Evolutionary conservation across 1,284 basidiomycete genomes (phyloP).

Genomic region (Cutaneotrichosporon cavernicola): DNA sequence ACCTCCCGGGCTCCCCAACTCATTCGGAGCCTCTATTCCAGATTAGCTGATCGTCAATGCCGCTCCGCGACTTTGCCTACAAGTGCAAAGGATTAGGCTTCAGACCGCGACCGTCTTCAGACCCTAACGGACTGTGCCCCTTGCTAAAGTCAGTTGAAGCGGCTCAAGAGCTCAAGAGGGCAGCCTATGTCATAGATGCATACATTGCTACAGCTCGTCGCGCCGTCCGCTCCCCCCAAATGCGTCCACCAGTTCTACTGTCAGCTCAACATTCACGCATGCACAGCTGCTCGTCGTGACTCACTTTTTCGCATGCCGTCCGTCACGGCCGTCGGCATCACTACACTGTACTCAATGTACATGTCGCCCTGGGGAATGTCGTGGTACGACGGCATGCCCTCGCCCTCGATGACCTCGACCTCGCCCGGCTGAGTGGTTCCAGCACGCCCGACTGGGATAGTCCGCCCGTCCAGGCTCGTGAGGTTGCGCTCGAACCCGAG

Average conservation of each 20-base stretch:
- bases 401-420: constrained; percentile 77
- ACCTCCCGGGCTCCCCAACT: too few relatives aligned
- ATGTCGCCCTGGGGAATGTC: constrained; percentile 70
- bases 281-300: not conserved
- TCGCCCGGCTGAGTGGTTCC: constrained; percentile 91
- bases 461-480: constrained; percentile 83
- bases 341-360: constrained; percentile 86
- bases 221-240: constrained; percentile 12
- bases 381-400: constrained; percentile 81
- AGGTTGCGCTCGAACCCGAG: constrained; percentile 64
- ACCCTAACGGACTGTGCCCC: too few relatives aligned
- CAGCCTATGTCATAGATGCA: not conserved
- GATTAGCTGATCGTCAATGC: too few relatives aligned
- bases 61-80: too few relatives aligned
- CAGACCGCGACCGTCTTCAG: too few relatives aligned
- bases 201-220: constrained; percentile 18
- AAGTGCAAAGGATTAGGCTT: too few relatives aligned
- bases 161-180: too few relatives aligned
- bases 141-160: too few relatives aligned
- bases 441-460: constrained; percentile 66
- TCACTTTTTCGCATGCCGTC: constrained; percentile 57
- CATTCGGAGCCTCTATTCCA: too few relatives aligned
- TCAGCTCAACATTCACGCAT: not conserved
- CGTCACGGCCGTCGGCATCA: constrained; percentile 71
- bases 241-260: constrained; percentile 19